Evolutionary conservation across 495 filamentous ascomycete genomes (phyloP).

Genomic region (Cetradonia linearis): DNA sequence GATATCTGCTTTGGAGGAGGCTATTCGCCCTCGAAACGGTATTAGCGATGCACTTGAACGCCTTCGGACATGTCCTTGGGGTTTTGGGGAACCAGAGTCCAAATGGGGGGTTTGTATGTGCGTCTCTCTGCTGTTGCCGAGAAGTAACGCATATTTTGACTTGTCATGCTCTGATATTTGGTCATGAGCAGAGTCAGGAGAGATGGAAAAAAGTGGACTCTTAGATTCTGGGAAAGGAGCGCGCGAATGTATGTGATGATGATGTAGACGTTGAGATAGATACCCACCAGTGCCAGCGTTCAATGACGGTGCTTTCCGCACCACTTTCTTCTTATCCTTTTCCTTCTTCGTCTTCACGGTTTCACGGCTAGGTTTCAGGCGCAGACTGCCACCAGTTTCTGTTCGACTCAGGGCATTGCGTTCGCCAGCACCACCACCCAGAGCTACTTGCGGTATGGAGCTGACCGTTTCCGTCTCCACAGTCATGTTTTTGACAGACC

Average conservation of each 20-base stretch:
- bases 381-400: slow-evolving; percentile 60
- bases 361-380: slow-evolving; percentile 79
- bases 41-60: slow-evolving; percentile 41
- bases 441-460: slow-evolving; percentile 79
- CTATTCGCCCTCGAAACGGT: slow-evolving; percentile 39
- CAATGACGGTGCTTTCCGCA: slow-evolving; percentile 63
- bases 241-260: slow-evolving; percentile 24
- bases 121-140: slow-evolving; percentile 1
- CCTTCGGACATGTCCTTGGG: slow-evolving; percentile 1
- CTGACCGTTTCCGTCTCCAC: slow-evolving; percentile 95
- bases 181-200: slow-evolving; percentile 7
- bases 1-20: slow-evolving; percentile 93
- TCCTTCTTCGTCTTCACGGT: slow-evolving; percentile 90
- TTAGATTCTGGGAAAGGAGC: slow-evolving; percentile 24
- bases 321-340: slow-evolving; percentile 69
- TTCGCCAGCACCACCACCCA: slow-evolving; percentile 56
- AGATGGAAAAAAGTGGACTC: slow-evolving; percentile 2
- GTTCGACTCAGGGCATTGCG: slow-evolving; percentile 43
- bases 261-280: slow-evolving; percentile 26
- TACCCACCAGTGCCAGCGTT: slow-evolving; percentile 62
- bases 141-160: slow-evolving; percentile 3
- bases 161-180: slow-evolving; percentile 4
- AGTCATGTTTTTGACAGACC: slow-evolving; percentile 82
- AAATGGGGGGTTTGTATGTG: neutral
- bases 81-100: slow-evolving; percentile 4